Base-by-base conservation (phyloP, 306 rosid genomes). In the Pyrus pyrifolia region DNA sequence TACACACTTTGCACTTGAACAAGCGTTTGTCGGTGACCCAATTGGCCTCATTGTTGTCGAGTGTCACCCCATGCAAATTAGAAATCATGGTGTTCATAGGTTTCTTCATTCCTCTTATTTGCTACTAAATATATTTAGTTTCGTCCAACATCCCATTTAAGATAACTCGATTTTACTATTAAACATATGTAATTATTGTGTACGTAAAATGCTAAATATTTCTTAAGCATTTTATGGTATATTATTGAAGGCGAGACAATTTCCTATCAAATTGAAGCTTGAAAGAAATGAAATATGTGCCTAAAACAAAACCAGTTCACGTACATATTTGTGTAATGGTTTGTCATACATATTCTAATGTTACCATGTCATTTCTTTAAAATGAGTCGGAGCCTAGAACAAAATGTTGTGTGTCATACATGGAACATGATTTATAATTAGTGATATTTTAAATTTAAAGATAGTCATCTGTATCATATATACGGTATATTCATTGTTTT, bases 1-100 rank as follows among this genome's bases (percentile, higher is more conserved):
- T 90, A 78, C 97, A 92, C 17, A 97, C 91, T 86, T 90, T 95
- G 81, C 97, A 95, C 80, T 95, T 97, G 52, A 92, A 89, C 81
- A 88, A 68, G 0, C 92, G 89, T 38, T 83, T 68, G 18, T 78
- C 86, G 4, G 85, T 84, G 5, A 80, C 82, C 0, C 88, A 91
- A 79, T 89, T 93, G 25, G 88, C 87, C 67, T 81, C 78, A 64
- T 57, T 55, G 71, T 67, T 67, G 22, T 79, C 59, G 5, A 25
- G 67, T 15, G 81, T 69, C 21, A 77, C 33, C 44, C 85, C 78
- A 46, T 49, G 79, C 0, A 95, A 84, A 17, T 85, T 76, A 30
- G 88, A 96, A n/a, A 89, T 71, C 45, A 90, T 70, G 75, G 81
- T 82, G 68, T 70, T 83, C 71, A 82, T 73, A 3, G 89, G 33